A percentile compares a stretch with the other conserved stretches of the same genome.
Evolutionary conservation across 768 basidiomycete species (phyloP).

Genomic region (Mycena pura): DNA sequence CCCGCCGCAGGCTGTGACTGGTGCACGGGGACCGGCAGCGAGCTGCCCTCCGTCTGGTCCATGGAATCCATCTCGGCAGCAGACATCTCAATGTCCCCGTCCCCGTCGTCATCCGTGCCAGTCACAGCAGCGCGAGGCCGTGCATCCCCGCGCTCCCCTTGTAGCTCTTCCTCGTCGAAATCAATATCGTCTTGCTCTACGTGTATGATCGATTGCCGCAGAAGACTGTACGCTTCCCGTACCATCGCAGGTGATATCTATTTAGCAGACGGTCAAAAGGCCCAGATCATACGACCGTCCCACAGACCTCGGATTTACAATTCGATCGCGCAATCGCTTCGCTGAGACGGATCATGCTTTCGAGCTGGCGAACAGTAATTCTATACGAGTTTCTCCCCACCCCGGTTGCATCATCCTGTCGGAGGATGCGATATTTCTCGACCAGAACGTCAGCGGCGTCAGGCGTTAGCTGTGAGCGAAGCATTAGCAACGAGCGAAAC

Average conservation of each 20-base stretch:
- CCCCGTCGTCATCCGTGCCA: slow-evolving; percentile 52
- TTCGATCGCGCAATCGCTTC: slow-evolving; percentile 98
- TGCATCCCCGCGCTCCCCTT: slow-evolving; percentile 56
- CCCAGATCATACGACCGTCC: neutral
- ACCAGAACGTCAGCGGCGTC: slow-evolving; percentile 93
- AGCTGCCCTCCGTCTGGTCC: slow-evolving; percentile 58
- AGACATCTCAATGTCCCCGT: slow-evolving; percentile 56
- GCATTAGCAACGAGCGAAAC: slow-evolving; percentile 10
- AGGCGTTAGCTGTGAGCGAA: slow-evolving; percentile 73
- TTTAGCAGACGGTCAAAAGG: neutral
- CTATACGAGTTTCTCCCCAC: slow-evolving; percentile 91
- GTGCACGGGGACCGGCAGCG: slow-evolving; percentile 43
- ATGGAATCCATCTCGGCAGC: slow-evolving; percentile 49
- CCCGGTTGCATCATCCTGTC: slow-evolving; percentile 92
- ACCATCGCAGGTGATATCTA: slow-evolving; percentile 95
- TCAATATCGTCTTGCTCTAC: slow-evolving; percentile 99
- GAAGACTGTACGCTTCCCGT: slow-evolving; percentile 91
- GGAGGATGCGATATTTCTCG: slow-evolving; percentile 90
- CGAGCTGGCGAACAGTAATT: slow-evolving; percentile 97
- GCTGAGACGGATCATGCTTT: slow-evolving; percentile 97
- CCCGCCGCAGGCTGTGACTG: slow-evolving; percentile 28
- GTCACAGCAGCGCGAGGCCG: slow-evolving; percentile 38
- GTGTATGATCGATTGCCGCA: slow-evolving; percentile 98
- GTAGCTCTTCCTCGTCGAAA: slow-evolving; percentile 89
- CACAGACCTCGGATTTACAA: slow-evolving; percentile 85